Percentiles rank a stretch among this genome's conserved stretches.
phyloP scores from a whole-genome alignment of 2,329 filamentous ascomycete genomes.

The Sporothrix schenckii region DNA sequence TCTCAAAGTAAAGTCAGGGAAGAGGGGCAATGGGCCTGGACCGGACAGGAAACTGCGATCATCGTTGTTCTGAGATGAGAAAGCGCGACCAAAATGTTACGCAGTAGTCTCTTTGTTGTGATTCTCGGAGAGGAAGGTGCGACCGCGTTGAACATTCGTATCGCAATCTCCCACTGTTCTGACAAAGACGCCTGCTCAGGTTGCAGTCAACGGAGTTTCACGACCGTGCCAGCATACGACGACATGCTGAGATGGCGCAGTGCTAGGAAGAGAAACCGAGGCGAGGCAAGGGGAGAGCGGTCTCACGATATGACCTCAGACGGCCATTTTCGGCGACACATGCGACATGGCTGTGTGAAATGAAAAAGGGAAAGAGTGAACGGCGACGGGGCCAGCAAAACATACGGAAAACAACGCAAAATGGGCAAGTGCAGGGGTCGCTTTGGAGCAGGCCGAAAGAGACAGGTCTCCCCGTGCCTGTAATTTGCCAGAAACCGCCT shows the following conservation, averaged over 20 bases:
- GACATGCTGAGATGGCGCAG: neutral
- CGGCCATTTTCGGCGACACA: neutral
- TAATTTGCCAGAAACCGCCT: slow-evolving; percentile 26
- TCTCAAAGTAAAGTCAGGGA: neutral
- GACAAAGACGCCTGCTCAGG: neutral
- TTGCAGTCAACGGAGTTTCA: slow-evolving; percentile 18
- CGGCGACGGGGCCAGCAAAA: neutral
- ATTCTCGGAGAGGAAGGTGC: neutral
- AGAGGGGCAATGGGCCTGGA: slow-evolving; percentile 6
- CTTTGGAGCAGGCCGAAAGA: neutral
- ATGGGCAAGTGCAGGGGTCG: neutral
- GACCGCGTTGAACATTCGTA: neutral
- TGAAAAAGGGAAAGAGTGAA: slow-evolving; percentile 2
- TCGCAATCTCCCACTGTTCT: neutral
- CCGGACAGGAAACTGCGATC: slow-evolving; percentile 13
- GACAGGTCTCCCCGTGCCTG: slow-evolving; percentile 16
- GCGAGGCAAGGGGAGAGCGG: neutral
- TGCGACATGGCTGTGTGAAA: neutral
- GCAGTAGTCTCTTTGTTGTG: neutral
- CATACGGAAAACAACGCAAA: neutral
- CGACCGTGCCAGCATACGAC: slow-evolving; percentile 14
- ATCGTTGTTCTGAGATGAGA: neutral
- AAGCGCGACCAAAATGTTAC: neutral
- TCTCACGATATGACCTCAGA: neutral
- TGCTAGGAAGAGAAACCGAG: neutral